A percentile compares a stretch with the other conserved stretches of the same genome.
Conservation (phyloP, 257 asterid genomes). For the Henckelia pumila region DNA sequence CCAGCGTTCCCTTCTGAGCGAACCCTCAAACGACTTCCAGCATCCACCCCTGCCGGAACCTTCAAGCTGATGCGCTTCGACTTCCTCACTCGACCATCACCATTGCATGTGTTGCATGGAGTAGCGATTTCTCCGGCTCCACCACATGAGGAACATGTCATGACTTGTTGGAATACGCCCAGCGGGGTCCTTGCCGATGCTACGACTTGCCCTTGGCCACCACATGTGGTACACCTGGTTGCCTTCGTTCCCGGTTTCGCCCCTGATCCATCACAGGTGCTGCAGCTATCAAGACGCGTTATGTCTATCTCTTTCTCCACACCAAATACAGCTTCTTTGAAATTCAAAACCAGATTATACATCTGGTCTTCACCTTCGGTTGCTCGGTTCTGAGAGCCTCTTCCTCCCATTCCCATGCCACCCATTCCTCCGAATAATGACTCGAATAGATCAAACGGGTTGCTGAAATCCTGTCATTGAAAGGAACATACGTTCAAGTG, state of each 20-base stretch:
- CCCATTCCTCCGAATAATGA: slow-evolving; percentile 89
- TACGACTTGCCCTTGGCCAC: slow-evolving; percentile 95
- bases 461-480: slow-evolving; percentile 79
- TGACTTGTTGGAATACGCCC: slow-evolving; percentile 95
- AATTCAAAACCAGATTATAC: too few relatives aligned
- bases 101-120: slow-evolving; percentile 80
- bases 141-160: slow-evolving; percentile 82
- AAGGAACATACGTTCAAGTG: slow-evolving; percentile 27
- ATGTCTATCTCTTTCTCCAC: slow-evolving; percentile 90
- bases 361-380: slow-evolving; percentile 71
- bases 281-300: slow-evolving; percentile 83
- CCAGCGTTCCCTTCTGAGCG: slow-evolving; percentile 94
- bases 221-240: slow-evolving; percentile 15
- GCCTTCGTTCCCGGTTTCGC: too few relatives aligned
- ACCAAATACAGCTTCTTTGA: slow-evolving; percentile 46
- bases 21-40: slow-evolving; percentile 84
- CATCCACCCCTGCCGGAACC: slow-evolving; percentile 91
- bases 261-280: slow-evolving; percentile 71
- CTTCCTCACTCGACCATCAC: slow-evolving; percentile 80
- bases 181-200: slow-evolving; percentile 88
- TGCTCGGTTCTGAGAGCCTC: slow-evolving; percentile 72
- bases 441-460: slow-evolving; percentile 90
- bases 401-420: slow-evolving; percentile 84
- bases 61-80: slow-evolving; percentile 91
- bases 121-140: slow-evolving; percentile 82